A percentile compares a stretch with the other conserved stretches of the same genome.
These are phyloP conservation scores for Tolypocladium paradoxum DNA, from an alignment of 2,329 filamentous ascomycete species.

Conservation along the genomic window DNA sequence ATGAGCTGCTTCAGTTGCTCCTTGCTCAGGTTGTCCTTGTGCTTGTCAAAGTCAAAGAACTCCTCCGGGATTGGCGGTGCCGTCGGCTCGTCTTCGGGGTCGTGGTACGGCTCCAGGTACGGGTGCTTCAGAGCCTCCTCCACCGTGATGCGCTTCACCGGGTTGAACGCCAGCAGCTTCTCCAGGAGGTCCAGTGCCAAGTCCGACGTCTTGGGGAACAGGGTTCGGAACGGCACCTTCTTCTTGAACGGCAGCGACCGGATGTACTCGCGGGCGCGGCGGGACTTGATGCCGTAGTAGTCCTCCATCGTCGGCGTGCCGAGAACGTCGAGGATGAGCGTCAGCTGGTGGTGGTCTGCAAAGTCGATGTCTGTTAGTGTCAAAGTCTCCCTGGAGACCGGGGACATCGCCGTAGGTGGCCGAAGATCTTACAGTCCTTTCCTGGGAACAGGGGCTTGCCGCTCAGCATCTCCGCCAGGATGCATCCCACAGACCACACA, in stretches of 20 bases:
- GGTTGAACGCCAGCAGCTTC: conserved; percentile 95
- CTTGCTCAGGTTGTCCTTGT: conserved; percentile 97
- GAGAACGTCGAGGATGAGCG: conserved; percentile 90
- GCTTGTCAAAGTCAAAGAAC: conserved; percentile 99
- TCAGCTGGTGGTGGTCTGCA: conserved; percentile 91
- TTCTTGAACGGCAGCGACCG: conserved; percentile 98
- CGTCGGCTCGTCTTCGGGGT: conserved; percentile 95
- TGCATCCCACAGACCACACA: conserved; percentile 97
- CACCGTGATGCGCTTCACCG: conserved; percentile 95
- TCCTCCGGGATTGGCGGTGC: conserved; percentile 95
- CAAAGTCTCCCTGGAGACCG: neutral
- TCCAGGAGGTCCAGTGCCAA: conserved; percentile 87
- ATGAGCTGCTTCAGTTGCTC: conserved; percentile 97
- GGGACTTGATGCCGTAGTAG: conserved; percentile 99
- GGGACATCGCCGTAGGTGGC: neutral
- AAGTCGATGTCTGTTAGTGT: neutral
- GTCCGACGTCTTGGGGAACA: conserved; percentile 99
- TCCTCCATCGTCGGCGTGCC: conserved; percentile 99
- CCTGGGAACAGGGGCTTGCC: conserved; percentile 97
- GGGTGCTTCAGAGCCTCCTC: conserved; percentile 96
- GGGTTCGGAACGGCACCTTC: conserved; percentile 94
- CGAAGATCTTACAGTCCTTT: conserved; percentile 72
- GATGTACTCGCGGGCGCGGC: conserved; percentile 94
- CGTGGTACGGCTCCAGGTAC: conserved; percentile 97
- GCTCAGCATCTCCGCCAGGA: conserved; percentile 96